These are phyloP conservation scores for Themeda triandra DNA, from an alignment of 176 grass and related monocot genomes.

Conservation along the genomic window DNA sequence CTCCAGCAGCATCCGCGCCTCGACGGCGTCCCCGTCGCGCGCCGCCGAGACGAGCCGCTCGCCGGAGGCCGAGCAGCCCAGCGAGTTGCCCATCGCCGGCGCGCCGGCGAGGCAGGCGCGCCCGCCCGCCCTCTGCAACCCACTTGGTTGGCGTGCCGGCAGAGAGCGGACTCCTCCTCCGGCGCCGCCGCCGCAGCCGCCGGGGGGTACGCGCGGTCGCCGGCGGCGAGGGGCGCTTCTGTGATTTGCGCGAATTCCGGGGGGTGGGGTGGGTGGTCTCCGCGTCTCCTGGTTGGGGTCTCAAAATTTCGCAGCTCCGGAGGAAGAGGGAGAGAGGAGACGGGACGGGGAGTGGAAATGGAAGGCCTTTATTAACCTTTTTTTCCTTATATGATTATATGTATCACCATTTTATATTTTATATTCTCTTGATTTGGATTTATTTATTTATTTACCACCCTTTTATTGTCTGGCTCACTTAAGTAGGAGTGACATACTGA, in stretches of 20 bases:
- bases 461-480: not conserved
- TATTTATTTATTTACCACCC: not conserved
- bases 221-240: constrained; percentile 15
- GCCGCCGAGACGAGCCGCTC: constrained; percentile 94
- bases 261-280: constrained; percentile 29
- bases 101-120: constrained; percentile 8
- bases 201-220: not conserved
- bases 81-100: constrained; percentile 84
- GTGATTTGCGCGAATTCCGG: constrained; percentile 31
- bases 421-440: not conserved
- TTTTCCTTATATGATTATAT: too few relatives aligned
- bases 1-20: constrained; percentile 95
- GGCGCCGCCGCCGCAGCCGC: not conserved
- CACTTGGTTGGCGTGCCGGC: not conserved
- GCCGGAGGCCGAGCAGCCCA: constrained; percentile 95
- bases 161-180: not conserved
- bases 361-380: not conserved
- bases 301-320: constrained; percentile 36
- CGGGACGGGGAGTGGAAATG: not conserved
- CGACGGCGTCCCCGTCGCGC: constrained; percentile 80
- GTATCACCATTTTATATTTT: not conserved
- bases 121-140: too few relatives aligned
- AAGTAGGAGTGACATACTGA: not conserved
- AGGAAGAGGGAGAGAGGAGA: too few relatives aligned
- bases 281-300: constrained; percentile 20